Evolutionary conservation across 345 rosid species (phyloP).

Genomic region (rapeseed (Brassica napus)): DNA sequence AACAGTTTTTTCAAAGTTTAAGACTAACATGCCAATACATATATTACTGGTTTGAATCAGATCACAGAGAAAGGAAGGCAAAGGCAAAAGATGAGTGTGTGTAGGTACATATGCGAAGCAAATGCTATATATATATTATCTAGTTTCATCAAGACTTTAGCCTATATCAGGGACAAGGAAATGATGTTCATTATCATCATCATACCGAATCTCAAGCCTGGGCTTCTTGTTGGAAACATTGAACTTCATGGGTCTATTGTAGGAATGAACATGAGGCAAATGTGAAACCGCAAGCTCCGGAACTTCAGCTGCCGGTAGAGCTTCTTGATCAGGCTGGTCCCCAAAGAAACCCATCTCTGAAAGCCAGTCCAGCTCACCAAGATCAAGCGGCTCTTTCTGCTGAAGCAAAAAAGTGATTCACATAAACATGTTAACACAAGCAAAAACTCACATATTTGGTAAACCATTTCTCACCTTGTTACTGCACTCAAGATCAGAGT

Average conservation of each 20-base stretch:
- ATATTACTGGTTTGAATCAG: neutral
- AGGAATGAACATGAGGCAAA: constrained; percentile 35
- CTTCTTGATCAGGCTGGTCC: constrained; percentile 61
- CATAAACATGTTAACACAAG: constrained; percentile 12
- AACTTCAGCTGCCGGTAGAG: constrained; percentile 76
- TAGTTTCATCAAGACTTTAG: constrained; percentile 66
- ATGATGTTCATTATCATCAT: constrained; percentile 68
- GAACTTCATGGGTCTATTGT: constrained; percentile 53
- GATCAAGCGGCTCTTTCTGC: constrained; percentile 61
- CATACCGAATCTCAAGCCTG: constrained; percentile 56
- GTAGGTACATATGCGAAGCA: constrained; percentile 33
- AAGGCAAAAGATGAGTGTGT: constrained; percentile 14
- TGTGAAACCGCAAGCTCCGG: constrained; percentile 72
- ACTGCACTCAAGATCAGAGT: constrained; percentile 63
- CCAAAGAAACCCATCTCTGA: constrained; percentile 62
- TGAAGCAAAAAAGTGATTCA: neutral
- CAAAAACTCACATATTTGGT: neutral
- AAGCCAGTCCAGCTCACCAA: constrained; percentile 81
- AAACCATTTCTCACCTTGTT: constrained; percentile 61
- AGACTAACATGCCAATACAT: neutral
- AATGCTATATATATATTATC: constrained; percentile 36
- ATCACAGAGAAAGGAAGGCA: constrained; percentile 1
- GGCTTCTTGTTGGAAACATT: constrained; percentile 69
- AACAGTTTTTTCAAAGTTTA: neutral
- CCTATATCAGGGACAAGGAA: constrained; percentile 95